Percentiles rank a stretch among this genome's conserved stretches.
These are phyloP conservation scores for Entomortierella chlamydospora DNA, from an alignment of 192 early-diverging fungal species.

Conservation along the genomic window DNA sequence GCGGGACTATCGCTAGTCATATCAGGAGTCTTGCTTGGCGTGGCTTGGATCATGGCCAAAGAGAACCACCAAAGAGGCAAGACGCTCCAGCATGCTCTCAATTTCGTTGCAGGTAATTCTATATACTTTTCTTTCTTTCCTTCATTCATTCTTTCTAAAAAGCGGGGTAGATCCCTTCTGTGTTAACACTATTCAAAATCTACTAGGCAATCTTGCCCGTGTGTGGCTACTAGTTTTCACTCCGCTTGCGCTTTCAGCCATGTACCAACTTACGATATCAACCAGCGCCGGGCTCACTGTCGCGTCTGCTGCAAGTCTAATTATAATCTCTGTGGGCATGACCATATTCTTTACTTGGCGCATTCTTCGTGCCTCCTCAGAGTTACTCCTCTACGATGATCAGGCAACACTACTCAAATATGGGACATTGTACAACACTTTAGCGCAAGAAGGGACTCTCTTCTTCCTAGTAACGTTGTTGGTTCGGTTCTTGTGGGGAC, in stretches of 20 bases:
- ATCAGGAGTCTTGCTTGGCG: conserved; percentile 12
- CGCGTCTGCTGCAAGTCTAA: conserved; percentile 33
- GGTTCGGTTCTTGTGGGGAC: conserved; percentile 55
- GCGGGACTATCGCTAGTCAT: conserved; percentile 12
- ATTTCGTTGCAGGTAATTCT: conserved; percentile 42
- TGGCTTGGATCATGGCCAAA: conserved; percentile 44
- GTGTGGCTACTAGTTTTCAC: conserved; percentile 54
- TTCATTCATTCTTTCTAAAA: too few species aligned
- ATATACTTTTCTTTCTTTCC: background rate
- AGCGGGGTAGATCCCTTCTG: background rate
- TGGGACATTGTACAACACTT: conserved; percentile 62
- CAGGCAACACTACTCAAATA: conserved; percentile 57
- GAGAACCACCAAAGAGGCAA: conserved; percentile 51
- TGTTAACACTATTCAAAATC: background rate
- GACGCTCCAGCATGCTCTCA: conserved; percentile 36
- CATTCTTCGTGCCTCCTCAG: conserved; percentile 52
- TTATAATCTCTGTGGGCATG: conserved; percentile 50
- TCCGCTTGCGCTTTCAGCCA: conserved; percentile 53
- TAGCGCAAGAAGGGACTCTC: conserved; percentile 46
- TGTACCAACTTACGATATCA: conserved; percentile 63
- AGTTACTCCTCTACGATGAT: conserved; percentile 55
- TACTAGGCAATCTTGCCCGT: conserved; percentile 56
- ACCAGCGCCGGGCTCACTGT: conserved; percentile 28
- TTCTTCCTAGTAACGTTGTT: conserved; percentile 53
- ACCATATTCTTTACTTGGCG: conserved; percentile 54